These are phyloP conservation scores for Coemansia biformis DNA, from an alignment of 192 early-diverging fungal species.

Conservation along the genomic window DNA sequence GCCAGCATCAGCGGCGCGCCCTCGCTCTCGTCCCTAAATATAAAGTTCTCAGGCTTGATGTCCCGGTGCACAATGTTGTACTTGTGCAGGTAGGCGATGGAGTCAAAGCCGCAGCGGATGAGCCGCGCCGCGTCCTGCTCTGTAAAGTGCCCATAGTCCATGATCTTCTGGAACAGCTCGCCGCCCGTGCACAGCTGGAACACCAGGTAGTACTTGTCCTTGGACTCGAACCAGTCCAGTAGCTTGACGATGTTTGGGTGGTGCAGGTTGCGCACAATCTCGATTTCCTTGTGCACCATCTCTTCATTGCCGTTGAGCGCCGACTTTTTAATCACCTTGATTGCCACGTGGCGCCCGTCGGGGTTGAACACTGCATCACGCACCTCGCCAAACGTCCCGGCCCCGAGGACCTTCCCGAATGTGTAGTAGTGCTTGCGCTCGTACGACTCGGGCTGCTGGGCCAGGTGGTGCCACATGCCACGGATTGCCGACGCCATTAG, in stretches of 20 bases:
- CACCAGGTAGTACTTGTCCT: slow-evolving; percentile 70
- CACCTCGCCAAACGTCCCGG: slow-evolving; percentile 72
- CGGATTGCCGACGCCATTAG: slow-evolving; percentile 44
- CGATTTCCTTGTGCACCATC: slow-evolving; percentile 90
- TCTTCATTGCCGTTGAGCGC: slow-evolving; percentile 73
- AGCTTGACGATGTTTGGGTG: slow-evolving; percentile 88
- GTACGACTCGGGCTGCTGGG: slow-evolving; percentile 54
- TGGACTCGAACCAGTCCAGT: slow-evolving; percentile 65
- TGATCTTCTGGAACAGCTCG: slow-evolving; percentile 82
- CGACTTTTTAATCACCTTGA: slow-evolving; percentile 90
- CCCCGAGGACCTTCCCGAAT: slow-evolving; percentile 58
- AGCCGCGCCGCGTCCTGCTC: slow-evolving; percentile 76
- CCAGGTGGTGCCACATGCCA: slow-evolving; percentile 47
- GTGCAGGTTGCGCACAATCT: slow-evolving; percentile 73
- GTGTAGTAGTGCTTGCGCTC: slow-evolving; percentile 65
- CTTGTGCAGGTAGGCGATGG: slow-evolving; percentile 79
- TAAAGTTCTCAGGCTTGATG: slow-evolving; percentile 83
- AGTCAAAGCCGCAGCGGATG: slow-evolving; percentile 66
- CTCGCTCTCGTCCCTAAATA: slow-evolving; percentile 60
- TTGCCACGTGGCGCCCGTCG: slow-evolving; percentile 73
- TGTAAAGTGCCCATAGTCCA: slow-evolving; percentile 70
- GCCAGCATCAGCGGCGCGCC: slow-evolving; percentile 75
- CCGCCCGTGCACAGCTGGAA: slow-evolving; percentile 80
- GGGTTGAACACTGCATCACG: slow-evolving; percentile 60
- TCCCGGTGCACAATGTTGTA: slow-evolving; percentile 83